Percentiles rank a stretch among this genome's conserved stretches.
phyloP scores from a whole-genome alignment of 495 filamentous ascomycete genomes.

The Podospora didyma region DNA sequence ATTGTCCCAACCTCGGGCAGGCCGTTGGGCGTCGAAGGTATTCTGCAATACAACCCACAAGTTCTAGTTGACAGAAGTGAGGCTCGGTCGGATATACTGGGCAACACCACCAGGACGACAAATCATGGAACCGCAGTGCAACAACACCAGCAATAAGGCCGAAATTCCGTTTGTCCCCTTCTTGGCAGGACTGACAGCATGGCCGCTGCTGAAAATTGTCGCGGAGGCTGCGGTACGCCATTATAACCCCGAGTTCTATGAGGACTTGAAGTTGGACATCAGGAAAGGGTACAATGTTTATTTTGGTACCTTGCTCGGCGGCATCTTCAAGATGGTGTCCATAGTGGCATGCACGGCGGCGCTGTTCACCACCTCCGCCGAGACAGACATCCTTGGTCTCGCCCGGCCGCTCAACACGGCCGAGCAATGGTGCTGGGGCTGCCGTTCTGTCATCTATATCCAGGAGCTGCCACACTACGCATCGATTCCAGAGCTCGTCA shows the following conservation, averaged over 20 bases:
- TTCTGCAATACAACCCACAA: no score
- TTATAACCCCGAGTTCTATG: constrained; percentile 14
- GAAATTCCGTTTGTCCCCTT: constrained; percentile 20
- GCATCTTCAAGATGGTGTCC: constrained; percentile 17
- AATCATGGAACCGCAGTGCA: neutral
- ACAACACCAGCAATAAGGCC: neutral
- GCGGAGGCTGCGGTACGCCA: constrained; percentile 10
- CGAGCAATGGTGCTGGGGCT: constrained; percentile 27
- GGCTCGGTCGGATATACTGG: no score
- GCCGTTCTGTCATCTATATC: constrained; percentile 21
- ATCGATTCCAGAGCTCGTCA: constrained; percentile 18
- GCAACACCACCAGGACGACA: neutral
- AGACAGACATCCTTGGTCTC: constrained; percentile 17
- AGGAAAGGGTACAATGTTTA: constrained; percentile 20
- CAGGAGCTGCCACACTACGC: constrained; percentile 18
- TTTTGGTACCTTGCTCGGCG: constrained; percentile 20
- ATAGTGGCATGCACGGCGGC: constrained; percentile 12
- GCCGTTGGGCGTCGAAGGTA: no score
- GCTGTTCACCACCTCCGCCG: constrained; percentile 12
- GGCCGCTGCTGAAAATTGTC: constrained; percentile 8
- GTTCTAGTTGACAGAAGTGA: no score
- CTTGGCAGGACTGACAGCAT: constrained; percentile 15
- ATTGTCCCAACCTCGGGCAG: no score
- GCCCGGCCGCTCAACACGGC: constrained; percentile 14
- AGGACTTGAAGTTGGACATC: constrained; percentile 16